These are phyloP conservation scores for Kalaharituber pfeilii DNA, from an alignment of 2,329 filamentous ascomycete species.

Conservation along the genomic window DNA sequence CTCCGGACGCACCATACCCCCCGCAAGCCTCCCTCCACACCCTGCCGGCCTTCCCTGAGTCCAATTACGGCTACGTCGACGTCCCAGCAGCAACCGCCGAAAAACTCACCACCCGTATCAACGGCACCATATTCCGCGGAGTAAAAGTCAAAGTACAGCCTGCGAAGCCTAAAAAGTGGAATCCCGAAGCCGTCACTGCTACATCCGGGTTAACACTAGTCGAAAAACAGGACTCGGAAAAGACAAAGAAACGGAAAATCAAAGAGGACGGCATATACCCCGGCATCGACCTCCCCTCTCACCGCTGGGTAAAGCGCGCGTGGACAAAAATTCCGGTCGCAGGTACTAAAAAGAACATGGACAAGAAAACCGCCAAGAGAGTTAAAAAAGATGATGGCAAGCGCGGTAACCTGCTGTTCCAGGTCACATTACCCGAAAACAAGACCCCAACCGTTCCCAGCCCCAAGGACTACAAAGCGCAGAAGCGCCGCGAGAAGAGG, in stretches of 20 bases:
- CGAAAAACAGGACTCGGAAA: conserved; percentile 4
- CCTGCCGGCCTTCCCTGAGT: conserved; percentile 75
- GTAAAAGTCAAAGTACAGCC: conserved; percentile 70
- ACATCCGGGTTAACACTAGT: conserved; percentile 35
- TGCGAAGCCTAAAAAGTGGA: conserved; percentile 46
- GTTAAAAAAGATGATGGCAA: conserved; percentile 35
- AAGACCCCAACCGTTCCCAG: conserved; percentile 25
- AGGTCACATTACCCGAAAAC: conserved; percentile 55
- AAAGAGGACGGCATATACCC: conserved; percentile 37
- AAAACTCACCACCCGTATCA: conserved; percentile 79
- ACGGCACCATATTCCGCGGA: conserved; percentile 71
- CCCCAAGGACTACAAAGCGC: conserved; percentile 22
- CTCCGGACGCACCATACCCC: conserved; percentile 1
- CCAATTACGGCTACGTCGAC: conserved; percentile 76
- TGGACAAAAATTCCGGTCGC: conserved; percentile 50
- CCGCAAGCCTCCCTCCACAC: conserved; percentile 76
- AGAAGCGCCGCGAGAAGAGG: conserved; percentile 9
- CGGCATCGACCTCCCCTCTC: conserved; percentile 54
- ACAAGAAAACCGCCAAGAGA: conserved; percentile 28
- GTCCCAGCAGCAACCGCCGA: conserved; percentile 66
- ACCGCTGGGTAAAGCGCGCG: conserved; percentile 68
- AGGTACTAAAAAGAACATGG: conserved; percentile 1
- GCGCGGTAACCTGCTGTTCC: conserved; percentile 66
- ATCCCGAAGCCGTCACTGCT: conserved; percentile 4
- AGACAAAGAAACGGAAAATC: conserved; percentile 35